Evolutionary conservation across 208 protist genomes (phyloP).

Genomic region (Acanthamoeba healyi): DNA sequence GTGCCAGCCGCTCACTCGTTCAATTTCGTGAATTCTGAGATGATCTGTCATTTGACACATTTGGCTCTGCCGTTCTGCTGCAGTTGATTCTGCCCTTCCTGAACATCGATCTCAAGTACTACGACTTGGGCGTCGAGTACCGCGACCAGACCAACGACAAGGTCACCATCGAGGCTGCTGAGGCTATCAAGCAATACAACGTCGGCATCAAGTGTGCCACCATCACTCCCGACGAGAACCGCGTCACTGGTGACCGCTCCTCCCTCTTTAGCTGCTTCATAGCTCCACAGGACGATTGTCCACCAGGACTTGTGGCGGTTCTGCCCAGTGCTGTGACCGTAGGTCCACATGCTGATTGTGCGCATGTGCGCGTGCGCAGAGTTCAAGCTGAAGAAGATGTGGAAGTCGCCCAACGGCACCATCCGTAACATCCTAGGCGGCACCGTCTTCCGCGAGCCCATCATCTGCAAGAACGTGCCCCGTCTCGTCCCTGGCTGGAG

Average conservation of each 20-base stretch:
- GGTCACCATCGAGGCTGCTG: slow-evolving; percentile 86
- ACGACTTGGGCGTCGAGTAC: slow-evolving; percentile 96
- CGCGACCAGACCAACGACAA: slow-evolving; percentile 88
- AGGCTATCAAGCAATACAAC: slow-evolving; percentile 96
- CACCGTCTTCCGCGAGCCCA: slow-evolving; percentile 98
- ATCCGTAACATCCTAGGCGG: slow-evolving; percentile 98
- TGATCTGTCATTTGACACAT: no score
- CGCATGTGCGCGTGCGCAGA: slow-evolving; percentile 86
- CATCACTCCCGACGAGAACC: slow-evolving; percentile 98
- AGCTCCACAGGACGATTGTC: no score
- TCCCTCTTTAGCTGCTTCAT: no score
- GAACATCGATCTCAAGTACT: slow-evolving; percentile 97
- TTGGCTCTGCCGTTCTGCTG: no score
- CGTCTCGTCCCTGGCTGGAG: slow-evolving; percentile 93
- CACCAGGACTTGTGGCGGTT: background rate
- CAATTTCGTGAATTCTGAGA: no score
- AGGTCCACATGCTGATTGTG: no score
- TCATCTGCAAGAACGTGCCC: slow-evolving; percentile 90
- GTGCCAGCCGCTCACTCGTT: background rate
- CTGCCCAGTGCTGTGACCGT: no score
- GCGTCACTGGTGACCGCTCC: slow-evolving; percentile 91
- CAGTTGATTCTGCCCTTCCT: slow-evolving; percentile 96
- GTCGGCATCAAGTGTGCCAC: slow-evolving; percentile 99
- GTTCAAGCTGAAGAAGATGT: slow-evolving; percentile 98
- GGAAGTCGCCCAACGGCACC: slow-evolving; percentile 98